Percentiles rank a stretch among this genome's conserved stretches.
Evolutionary conservation across 805 yeast genomes (phyloP).

Genomic region (Wickerhamiella domercqiae): DNA sequence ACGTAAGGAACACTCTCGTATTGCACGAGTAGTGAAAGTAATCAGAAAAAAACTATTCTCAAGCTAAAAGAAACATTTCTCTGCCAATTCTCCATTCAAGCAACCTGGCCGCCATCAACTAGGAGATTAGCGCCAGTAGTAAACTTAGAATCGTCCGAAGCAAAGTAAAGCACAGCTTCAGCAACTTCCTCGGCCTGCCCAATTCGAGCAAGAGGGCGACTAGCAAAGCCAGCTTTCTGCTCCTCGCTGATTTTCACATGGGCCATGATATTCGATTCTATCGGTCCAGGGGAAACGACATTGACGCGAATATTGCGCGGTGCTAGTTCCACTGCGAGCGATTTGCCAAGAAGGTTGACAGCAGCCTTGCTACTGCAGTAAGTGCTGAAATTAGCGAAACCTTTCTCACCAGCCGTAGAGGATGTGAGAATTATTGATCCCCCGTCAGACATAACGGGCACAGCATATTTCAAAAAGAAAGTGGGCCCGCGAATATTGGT

Average conservation of each 20-base stretch:
- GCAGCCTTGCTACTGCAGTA: slow-evolving; percentile 84
- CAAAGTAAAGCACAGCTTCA: slow-evolving; percentile 68
- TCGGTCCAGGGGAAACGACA: slow-evolving; percentile 76
- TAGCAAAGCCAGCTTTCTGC: slow-evolving; percentile 33
- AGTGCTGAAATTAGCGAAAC: slow-evolving; percentile 79
- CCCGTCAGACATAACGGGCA: slow-evolving; percentile 34
- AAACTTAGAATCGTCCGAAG: slow-evolving; percentile 65
- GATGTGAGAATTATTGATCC: slow-evolving; percentile 78
- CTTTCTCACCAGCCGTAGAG: slow-evolving; percentile 79
- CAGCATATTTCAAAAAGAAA: slow-evolving; percentile 62
- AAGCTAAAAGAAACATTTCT: too few relatives aligned
- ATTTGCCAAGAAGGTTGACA: slow-evolving; percentile 39
- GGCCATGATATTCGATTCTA: slow-evolving; percentile 16
- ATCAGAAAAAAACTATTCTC: too few relatives aligned
- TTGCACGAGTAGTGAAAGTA: too few relatives aligned
- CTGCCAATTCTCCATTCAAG: too few relatives aligned
- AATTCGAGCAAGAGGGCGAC: slow-evolving; percentile 43
- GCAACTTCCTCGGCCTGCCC: slow-evolving; percentile 58
- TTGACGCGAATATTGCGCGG: slow-evolving; percentile 61
- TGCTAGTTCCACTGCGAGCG: slow-evolving; percentile 82
- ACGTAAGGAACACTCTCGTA: too few relatives aligned
- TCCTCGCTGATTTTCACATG: slow-evolving; percentile 34
- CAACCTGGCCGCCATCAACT: slow-evolving; percentile 66
- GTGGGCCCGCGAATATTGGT: slow-evolving; percentile 71
- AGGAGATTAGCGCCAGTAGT: slow-evolving; percentile 64